A percentile compares a stretch with the other conserved stretches of the same genome.
These are phyloP conservation scores for Trifolium dubium DNA, from an alignment of 306 rosid genomes.

Conservation along the genomic window DNA sequence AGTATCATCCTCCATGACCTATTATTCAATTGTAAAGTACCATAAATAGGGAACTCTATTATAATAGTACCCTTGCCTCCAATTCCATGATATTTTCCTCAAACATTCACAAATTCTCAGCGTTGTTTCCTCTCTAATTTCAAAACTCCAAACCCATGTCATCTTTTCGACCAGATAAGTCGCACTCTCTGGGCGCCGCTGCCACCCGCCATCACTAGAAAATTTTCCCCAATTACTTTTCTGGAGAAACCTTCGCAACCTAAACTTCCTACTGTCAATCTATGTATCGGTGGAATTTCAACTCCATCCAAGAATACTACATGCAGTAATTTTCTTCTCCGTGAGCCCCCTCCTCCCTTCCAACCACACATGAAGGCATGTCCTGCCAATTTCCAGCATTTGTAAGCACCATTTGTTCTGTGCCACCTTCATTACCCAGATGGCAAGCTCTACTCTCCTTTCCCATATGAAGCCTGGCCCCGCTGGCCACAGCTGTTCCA, in stretches of 20 bases:
- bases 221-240: background rate
- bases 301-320: background rate
- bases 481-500: background rate
- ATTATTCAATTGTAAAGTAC: background rate
- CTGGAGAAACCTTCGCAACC: background rate
- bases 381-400: background rate
- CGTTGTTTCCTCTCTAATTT: background rate
- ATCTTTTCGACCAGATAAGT: background rate
- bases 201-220: background rate
- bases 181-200: background rate
- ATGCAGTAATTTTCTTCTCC: background rate
- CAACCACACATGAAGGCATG: background rate
- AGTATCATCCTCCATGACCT: background rate
- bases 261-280: background rate
- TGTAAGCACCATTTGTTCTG: background rate
- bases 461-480: background rate
- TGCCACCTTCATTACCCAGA: background rate
- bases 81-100: background rate
- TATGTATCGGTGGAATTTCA: background rate
- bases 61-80: background rate
- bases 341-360: background rate
- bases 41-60: slow-evolving; percentile 19
- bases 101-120: background rate
- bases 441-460: slow-evolving; percentile 3
- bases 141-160: background rate